Evolutionary conservation across 2,329 filamentous ascomycete species (phyloP).

Genomic region (Rosellinia necatrix): DNA sequence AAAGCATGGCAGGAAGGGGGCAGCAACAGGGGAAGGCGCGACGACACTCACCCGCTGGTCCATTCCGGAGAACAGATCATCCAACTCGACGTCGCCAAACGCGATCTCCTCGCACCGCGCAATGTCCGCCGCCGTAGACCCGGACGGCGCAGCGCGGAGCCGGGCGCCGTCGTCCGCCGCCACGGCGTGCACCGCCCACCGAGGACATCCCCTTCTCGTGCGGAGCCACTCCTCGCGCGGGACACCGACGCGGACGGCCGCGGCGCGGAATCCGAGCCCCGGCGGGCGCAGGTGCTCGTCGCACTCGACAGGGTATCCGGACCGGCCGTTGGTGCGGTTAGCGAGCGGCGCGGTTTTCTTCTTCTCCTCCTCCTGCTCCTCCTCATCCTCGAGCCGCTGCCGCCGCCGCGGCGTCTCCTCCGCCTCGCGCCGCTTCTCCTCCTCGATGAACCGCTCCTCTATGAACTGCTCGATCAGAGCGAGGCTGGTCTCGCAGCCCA

Average conservation of each 20-base stretch:
- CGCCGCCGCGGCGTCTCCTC: too few species aligned
- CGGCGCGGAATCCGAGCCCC: neutral
- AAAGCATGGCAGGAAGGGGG: too few species aligned
- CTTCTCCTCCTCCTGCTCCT: neutral
- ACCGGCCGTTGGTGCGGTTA: neutral
- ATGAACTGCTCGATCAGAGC: too few species aligned
- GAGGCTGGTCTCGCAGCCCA: too few species aligned
- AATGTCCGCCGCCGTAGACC: neutral
- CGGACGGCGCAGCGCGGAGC: neutral
- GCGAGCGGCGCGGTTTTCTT: neutral
- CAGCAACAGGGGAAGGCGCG: too few species aligned
- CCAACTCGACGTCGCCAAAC: constrained; percentile 3
- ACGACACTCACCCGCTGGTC: neutral
- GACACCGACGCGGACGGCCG: neutral
- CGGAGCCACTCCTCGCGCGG: neutral
- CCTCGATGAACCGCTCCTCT: too few species aligned
- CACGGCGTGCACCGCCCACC: neutral
- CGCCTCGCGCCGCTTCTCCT: too few species aligned
- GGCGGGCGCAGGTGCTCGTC: neutral
- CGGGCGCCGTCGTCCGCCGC: neutral
- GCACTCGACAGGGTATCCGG: neutral
- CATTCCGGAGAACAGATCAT: constrained; percentile 4
- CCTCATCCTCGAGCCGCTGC: too few species aligned
- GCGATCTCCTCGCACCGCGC: neutral
- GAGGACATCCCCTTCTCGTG: too few species aligned